phyloP scores from a whole-genome alignment of 1,139 yeast genomes.

The Pichia sp. region DNA sequence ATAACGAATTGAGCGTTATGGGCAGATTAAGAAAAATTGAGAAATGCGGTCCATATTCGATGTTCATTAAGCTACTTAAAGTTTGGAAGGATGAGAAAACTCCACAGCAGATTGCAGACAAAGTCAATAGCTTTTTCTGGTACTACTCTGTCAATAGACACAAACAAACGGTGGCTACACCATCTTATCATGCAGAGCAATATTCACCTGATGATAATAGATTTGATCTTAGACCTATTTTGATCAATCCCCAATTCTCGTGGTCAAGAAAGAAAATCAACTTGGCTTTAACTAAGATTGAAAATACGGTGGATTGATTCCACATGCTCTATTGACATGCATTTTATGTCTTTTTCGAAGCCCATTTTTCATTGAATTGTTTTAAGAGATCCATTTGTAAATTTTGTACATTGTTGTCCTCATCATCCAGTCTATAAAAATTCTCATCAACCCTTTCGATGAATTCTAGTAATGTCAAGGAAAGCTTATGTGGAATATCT shows the following conservation, averaged over 20 bases:
- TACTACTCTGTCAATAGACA: slow-evolving; percentile 93
- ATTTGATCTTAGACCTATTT: slow-evolving; percentile 88
- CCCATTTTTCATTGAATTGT: slow-evolving; percentile 43
- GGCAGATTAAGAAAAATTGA: slow-evolving; percentile 90
- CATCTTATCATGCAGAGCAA: slow-evolving; percentile 95
- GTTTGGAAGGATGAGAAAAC: slow-evolving; percentile 84
- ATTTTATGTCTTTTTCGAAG: slow-evolving; percentile 28
- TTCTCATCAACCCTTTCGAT: slow-evolving; percentile 34
- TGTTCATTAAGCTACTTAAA: slow-evolving; percentile 84
- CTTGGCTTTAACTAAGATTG: slow-evolving; percentile 52
- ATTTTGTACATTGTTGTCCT: slow-evolving; percentile 7
- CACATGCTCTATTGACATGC: too few species aligned
- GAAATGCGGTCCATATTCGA: slow-evolving; percentile 92
- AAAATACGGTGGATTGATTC: slow-evolving; percentile 17
- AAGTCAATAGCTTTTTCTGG: slow-evolving; percentile 87
- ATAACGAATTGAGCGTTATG: slow-evolving; percentile 83
- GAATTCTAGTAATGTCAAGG: slow-evolving; percentile 44
- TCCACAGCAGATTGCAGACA: slow-evolving; percentile 80
- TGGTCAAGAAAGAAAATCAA: slow-evolving; percentile 90
- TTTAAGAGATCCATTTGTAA: slow-evolving; percentile 27
- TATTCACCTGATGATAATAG: slow-evolving; percentile 97
- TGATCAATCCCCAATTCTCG: slow-evolving; percentile 83
- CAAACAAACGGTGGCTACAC: slow-evolving; percentile 93
- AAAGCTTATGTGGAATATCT: slow-evolving; percentile 68
- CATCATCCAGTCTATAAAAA: slow-evolving; percentile 13